phyloP scores from a whole-genome alignment of 176 grass and related monocot species.

The Puya raimondii region DNA sequence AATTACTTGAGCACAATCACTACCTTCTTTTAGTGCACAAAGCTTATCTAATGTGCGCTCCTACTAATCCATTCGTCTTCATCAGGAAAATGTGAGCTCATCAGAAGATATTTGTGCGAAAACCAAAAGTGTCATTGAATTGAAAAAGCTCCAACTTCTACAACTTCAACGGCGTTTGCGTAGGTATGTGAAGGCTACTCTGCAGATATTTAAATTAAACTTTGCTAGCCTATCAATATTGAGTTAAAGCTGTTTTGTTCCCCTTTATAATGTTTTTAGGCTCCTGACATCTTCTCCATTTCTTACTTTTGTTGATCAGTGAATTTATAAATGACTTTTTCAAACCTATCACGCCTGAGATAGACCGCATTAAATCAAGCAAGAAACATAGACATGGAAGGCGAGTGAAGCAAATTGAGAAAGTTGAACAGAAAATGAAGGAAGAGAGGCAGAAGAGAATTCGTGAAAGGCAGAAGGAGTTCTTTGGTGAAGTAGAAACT shows the following conservation, averaged over 20 bases:
- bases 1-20: no score
- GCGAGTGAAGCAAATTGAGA: slow-evolving; percentile 89
- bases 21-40: no score
- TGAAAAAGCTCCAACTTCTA: slow-evolving; percentile 99
- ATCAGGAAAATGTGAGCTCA: slow-evolving; percentile 83
- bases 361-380: slow-evolving; percentile 72
- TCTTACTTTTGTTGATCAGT: slow-evolving; percentile 44
- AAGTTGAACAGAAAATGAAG: slow-evolving; percentile 99
- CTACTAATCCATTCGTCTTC: slow-evolving; percentile 9
- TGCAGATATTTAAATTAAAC: no score
- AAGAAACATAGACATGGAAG: slow-evolving; percentile 94
- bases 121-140: slow-evolving; percentile 93
- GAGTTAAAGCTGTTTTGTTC: neutral
- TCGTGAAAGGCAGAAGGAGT: slow-evolving; percentile 91
- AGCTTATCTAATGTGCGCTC: neutral
- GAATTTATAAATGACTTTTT: slow-evolving; percentile 95
- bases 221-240: no score
- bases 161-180: slow-evolving; percentile 71
- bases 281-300: slow-evolving; percentile 7
- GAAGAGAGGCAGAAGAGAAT: slow-evolving; percentile 98
- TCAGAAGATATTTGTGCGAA: slow-evolving; percentile 87
- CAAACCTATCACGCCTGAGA: slow-evolving; percentile 67
- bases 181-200: slow-evolving; percentile 33
- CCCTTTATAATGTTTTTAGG: neutral
- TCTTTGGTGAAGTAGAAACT: slow-evolving; percentile 90